Base-by-base conservation (phyloP, 495 filamentous ascomycete species). In the Daldinia childiae region DNA sequence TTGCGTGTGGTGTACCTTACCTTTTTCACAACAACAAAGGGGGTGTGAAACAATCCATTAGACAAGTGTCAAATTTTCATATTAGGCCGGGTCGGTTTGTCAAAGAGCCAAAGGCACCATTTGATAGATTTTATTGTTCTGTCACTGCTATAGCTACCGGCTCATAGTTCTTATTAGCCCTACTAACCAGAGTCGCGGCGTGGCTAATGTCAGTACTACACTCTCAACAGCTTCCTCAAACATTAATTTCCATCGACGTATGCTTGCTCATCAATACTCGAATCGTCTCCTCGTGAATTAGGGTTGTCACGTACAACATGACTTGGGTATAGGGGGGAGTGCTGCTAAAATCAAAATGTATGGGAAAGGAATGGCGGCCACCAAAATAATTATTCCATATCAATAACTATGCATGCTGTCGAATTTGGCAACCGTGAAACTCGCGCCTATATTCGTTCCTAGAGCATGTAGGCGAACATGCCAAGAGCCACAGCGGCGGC, bases 381-480 rank as follows among this genome's bases (percentile, higher is more conserved):
- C 54, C 54, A 52, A 59, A 58, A 45, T 66, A 70, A 70, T 39
- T 39, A 6, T 50, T 48, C 4, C 26, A 21, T 59, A 21, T 30
- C 45, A 51, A 58, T 58, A 48, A 59, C 57, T 21, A 60, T 60
- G 43, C 32, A 60, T 60, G 51, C 27, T 59, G 41, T 43, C 41
- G 15, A 26, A 51, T 50, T 52, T 58, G 30, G 39, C 39, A 56
- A 55, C 30, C 34, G 17, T 27, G 38, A 32, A 61, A 19, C 50
- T 60, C 54, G 51, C 45, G 58, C 52, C 64, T 51, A 72, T 58
- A 50, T 45, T 36, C 48, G 39, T 14, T 72, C 48, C 70, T 80
- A 76, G 68, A 77, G 70, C 62, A 79, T 76, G 27, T 78, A 80
- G 56, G 78, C 80, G 57, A 78, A 77, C 26, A 78, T 63, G 68